Conservation (phyloP, 768 basidiomycete species). For the Cystobasidium onofrii region DNA sequence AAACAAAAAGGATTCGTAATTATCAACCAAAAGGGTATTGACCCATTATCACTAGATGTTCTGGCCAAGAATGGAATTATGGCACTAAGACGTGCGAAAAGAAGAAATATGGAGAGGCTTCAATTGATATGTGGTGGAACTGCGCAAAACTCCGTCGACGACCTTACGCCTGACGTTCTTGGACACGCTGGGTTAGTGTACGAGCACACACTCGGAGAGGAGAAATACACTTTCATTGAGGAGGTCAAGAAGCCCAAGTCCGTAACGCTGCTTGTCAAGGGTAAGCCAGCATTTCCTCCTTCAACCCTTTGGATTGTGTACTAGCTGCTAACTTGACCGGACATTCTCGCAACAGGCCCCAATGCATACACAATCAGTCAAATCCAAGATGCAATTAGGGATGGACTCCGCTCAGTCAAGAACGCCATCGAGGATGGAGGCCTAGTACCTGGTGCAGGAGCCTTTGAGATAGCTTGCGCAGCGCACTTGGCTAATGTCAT, state of each 20-base stretch:
- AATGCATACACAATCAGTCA: constrained; percentile 93
- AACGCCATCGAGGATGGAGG: constrained; percentile 86
- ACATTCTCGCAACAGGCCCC: constrained; percentile 52
- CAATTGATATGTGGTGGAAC: constrained; percentile 90
- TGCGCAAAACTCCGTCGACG: constrained; percentile 96
- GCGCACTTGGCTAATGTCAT: constrained; percentile 67
- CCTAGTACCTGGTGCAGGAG: constrained; percentile 91
- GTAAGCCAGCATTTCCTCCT: constrained; percentile 38
- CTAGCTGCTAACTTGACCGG: neutral
- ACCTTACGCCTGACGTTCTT: constrained; percentile 77
- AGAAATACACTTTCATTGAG: constrained; percentile 96
- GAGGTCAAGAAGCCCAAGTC: constrained; percentile 91
- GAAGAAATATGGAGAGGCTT: constrained; percentile 95
- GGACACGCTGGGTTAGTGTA: constrained; percentile 98
- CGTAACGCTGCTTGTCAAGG: constrained; percentile 94
- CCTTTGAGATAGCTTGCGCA: constrained; percentile 89
- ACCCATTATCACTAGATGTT: constrained; percentile 90
- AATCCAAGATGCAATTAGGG: constrained; percentile 94
- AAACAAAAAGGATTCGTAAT: constrained; percentile 74
- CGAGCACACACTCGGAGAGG: constrained; percentile 97
- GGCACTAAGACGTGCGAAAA: constrained; percentile 86
- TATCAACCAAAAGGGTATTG: constrained; percentile 98
- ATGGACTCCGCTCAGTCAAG: constrained; percentile 91
- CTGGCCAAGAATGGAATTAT: constrained; percentile 94
- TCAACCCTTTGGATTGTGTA: neutral